Evolutionary conservation across 768 basidiomycete genomes (phyloP).

Genomic region (Tylopilus subfusipes): DNA sequence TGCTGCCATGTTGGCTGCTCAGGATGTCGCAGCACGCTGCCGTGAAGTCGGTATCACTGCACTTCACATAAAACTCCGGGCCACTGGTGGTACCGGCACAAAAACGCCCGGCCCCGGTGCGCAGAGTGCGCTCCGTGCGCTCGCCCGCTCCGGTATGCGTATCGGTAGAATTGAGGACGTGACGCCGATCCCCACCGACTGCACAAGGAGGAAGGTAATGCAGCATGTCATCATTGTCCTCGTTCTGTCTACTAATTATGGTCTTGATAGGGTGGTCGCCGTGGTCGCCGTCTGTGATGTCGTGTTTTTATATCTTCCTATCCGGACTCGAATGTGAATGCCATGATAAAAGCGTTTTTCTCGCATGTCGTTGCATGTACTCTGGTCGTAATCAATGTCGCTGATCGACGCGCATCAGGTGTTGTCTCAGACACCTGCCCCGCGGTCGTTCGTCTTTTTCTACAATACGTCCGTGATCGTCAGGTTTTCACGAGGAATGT

Average conservation of each 20-base stretch:
- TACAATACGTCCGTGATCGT: neutral
- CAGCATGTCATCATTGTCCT: neutral
- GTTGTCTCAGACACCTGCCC: conserved; percentile 55
- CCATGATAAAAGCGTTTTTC: conserved; percentile 20
- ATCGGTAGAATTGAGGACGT: conserved; percentile 99
- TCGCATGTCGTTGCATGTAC: conserved; percentile 35
- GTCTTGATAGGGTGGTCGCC: conserved; percentile 82
- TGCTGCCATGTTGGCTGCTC: conserved; percentile 97
- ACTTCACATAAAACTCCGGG: conserved; percentile 98
- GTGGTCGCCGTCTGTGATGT: conserved; percentile 88
- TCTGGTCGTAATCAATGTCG: conserved; percentile 52
- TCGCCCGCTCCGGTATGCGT: conserved; percentile 96
- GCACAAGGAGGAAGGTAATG: conserved; percentile 90
- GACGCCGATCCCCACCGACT: conserved; percentile 95
- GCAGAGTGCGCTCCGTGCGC: conserved; percentile 95
- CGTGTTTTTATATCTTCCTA: conserved; percentile 8
- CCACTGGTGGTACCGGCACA: conserved; percentile 96
- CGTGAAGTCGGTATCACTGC: conserved; percentile 98
- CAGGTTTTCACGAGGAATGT: neutral
- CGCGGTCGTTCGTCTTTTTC: conserved; percentile 57
- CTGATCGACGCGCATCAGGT: conserved; percentile 85
- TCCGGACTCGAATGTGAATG: conserved; percentile 9
- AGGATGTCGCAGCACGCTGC: conserved; percentile 95
- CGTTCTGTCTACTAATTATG: conserved; percentile 1
- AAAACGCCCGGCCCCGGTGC: conserved; percentile 99